Base-by-base conservation (phyloP, 345 rosid genomes). In the Citrus sp. region DNA sequence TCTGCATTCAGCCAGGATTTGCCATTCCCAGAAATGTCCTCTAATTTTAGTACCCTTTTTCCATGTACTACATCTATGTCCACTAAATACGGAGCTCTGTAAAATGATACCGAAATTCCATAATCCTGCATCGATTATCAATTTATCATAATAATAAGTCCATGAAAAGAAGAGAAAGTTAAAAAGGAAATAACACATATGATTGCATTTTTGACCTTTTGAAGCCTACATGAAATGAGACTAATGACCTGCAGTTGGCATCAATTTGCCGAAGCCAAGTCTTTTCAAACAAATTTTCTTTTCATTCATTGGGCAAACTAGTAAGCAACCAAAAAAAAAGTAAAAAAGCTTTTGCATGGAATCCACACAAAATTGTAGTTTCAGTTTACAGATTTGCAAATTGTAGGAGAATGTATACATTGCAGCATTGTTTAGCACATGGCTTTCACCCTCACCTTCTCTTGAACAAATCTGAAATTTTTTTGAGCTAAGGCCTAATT, bases 21-120 rank as follows among this genome's bases (percentile, higher is more conserved):
- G 34, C 86, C 94, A 76, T 96, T 94, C n/a, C 84, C 88, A 4
- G 93, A 81, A 62, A 96, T 88, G 79, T 92, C 92, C 0, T 90
- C 97, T 0, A 94, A 87, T 75, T 77, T 90, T 21, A 96, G 82
- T 27, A 96, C 82, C 69, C 97, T 89, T 78, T 87, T 90, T 27
- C 99, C 99, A 78, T 90, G 85, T 14, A 84, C 85, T 83, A 62
- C 56, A 62, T 89, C 99, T 67, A 96, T 89, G 78, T 96, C 98
- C 64, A 96, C 99, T 84, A 96, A 77, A 77, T 91, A 96, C 14
- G 93, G 95, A 28, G 99, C 97, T 86, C 82, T 85, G 83, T 87
- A 94, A 81, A 81, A 94, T 38, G 94, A 89, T 66, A 96, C 77
- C 0, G 92, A 71, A 38, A 94, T 72, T 22, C 87, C 98, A 84